Evolutionary conservation across 306 rosid species (phyloP).

Genomic region (Inga laurina): DNA sequence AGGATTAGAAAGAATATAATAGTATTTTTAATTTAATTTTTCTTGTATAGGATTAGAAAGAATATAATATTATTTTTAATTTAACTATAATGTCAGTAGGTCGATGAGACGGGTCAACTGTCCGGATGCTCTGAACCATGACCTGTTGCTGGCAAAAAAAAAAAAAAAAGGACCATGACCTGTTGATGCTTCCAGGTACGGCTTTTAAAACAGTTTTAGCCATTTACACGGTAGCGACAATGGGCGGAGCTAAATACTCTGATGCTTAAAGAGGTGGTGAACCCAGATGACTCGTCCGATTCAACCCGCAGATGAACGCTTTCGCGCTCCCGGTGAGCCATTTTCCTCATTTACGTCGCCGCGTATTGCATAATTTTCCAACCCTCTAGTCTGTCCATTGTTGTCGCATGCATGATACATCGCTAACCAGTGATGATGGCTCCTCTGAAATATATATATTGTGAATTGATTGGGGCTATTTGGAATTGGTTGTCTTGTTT

Average conservation of each 20-base stretch:
- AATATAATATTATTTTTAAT: too few relatives aligned
- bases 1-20: too few relatives aligned
- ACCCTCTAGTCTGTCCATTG: background rate
- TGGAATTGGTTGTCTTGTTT: background rate
- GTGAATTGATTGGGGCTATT: background rate
- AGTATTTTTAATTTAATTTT: too few relatives aligned
- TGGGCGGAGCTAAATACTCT: background rate
- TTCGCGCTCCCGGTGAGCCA: slow-evolving; percentile 32
- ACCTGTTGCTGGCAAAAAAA: too few relatives aligned
- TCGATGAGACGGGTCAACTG: too few relatives aligned
- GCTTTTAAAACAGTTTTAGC: too few relatives aligned
- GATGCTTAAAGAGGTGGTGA: background rate
- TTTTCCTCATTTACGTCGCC: background rate
- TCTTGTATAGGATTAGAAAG: too few relatives aligned
- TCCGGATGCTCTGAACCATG: too few relatives aligned
- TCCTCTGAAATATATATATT: background rate
- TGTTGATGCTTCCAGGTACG: too few relatives aligned
- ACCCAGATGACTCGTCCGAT: slow-evolving; percentile 25
- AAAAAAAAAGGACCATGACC: too few relatives aligned
- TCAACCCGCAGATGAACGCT: slow-evolving; percentile 15
- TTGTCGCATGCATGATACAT: background rate
- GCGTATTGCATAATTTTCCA: background rate
- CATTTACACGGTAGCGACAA: too few relatives aligned
- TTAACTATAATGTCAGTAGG: too few relatives aligned
- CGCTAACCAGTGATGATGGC: background rate